Conservation (phyloP, 2,329 filamentous ascomycete species). For the Drechslerella stenobrocha region DNA sequence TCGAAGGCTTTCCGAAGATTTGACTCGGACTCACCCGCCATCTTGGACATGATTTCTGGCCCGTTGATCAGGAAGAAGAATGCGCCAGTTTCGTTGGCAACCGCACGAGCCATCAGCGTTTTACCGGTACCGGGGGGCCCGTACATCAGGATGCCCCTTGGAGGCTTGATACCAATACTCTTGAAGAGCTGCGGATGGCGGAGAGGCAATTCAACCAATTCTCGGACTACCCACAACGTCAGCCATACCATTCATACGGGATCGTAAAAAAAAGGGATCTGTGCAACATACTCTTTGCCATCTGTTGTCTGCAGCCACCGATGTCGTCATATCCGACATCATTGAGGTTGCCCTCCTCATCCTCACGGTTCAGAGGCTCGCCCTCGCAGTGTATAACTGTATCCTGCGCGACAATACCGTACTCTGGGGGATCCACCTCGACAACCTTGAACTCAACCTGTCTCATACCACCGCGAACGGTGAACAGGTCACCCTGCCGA, state of each 20-base stretch:
- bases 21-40: slow-evolving; percentile 98
- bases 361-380: slow-evolving; percentile 93
- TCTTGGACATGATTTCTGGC: slow-evolving; percentile 99
- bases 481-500: slow-evolving; percentile 96
- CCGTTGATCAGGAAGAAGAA: slow-evolving; percentile 98
- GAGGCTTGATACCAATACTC: slow-evolving; percentile 99
- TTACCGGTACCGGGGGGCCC: slow-evolving; percentile 99
- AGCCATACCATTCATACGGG: background rate
- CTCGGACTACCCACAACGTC: slow-evolving; percentile 64
- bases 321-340: slow-evolving; percentile 99
- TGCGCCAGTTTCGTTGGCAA: slow-evolving; percentile 97
- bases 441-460: slow-evolving; percentile 99
- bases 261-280: no score
- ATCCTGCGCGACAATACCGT: slow-evolving; percentile 97
- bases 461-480: slow-evolving; percentile 94
- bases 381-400: slow-evolving; percentile 99
- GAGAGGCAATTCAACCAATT: slow-evolving; percentile 95
- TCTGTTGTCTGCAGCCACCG: slow-evolving; percentile 98
- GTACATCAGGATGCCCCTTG: slow-evolving; percentile 93
- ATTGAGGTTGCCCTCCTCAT: slow-evolving; percentile 98
- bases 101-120: slow-evolving; percentile 96
- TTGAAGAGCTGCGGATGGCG: slow-evolving; percentile 99
- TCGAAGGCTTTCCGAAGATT: slow-evolving; percentile 99
- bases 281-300: slow-evolving; percentile 77
- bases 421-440: slow-evolving; percentile 96